Base-by-base conservation (phyloP, 768 basidiomycete species). In the Pleurotus cornucopiae region DNA sequence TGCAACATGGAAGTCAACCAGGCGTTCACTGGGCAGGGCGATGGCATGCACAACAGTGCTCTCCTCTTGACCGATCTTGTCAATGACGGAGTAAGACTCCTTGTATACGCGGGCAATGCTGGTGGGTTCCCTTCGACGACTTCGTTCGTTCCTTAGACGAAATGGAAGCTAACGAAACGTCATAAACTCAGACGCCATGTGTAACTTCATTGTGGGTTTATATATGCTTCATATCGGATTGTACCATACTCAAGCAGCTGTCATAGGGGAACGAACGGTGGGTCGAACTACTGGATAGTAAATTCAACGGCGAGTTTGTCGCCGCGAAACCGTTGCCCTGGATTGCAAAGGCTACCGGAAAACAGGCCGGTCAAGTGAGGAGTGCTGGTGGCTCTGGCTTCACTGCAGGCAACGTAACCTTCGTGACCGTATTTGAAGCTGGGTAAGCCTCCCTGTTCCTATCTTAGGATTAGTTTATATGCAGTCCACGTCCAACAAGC, bases 61-160 rank as follows among this genome's bases (percentile, higher is more conserved):
- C 69, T 72, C 30, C 77, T 97, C 9, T 76, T 98, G 9, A 88
- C 91, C 2, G 85, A 89, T 43, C 76, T 99, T 40, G 74, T 99
- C 44, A 80, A 93, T 49, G 82, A 85, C 39, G 95, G 94, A 4
- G 77, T 99, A 40, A 75, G 91, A 54, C 71, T 99, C 45, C 73
- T 98, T 26, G 84, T 98, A 41, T 98, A 97, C 65, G 93, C 94
- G 57, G 94, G 91, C n/a, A 87, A 89, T 61, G 89, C 90, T 63
- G 76, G 88, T 88, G 61, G 59, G 83, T 76, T 16, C 4, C 40
- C 6, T 20, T 57, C 9, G 30, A 34, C 9, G 30, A 34, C 30
- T 34, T 34, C 11, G 30, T 34, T 34, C 30, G 30, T 34, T 34
- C 30, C 30, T 11, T 4, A 34, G 30, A 9, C 30, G 30, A 34